Evolutionary conservation across 2,329 filamentous ascomycete species (phyloP), one percentile per base, ranked within the genome.

Genomic region (Zymoseptoria tritici): DNA sequence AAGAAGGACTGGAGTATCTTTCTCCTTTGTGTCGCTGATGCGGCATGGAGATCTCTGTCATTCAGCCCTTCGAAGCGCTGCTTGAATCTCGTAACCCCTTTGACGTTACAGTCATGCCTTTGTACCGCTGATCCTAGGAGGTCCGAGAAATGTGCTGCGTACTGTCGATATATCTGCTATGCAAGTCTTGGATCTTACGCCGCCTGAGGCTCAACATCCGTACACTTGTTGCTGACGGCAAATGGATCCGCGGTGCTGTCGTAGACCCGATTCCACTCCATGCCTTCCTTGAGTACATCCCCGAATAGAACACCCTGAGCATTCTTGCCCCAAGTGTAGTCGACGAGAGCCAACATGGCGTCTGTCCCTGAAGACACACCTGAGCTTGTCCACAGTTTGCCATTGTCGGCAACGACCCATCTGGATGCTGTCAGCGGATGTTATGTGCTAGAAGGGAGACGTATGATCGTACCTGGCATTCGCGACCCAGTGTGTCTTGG

Each of bases 291-390:
- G 13, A 46, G 13, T n/a, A 46, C 16, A 46, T 46, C 36, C 4
- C 36, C 36, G 36, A 46, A 46, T n/a, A n/a, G 36, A n/a, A 46
- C 36, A 11, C 36, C 36, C 36, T 46, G 13, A 13, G 13, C 36
- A 20, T 57, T 54, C 21, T 53, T 52, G 1, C 59, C 59, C 26
- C 49, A 58, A 22, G 57, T 55, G 24, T 55, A 31, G 16, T 57
- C 59, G 19, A 87, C 75, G 71, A 82, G 86, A 0, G 81, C 84
- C 68, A 84, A 77, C 52, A 79, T 81, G 60, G 81, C 74, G 75
- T 88, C 85, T 54, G 85, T 85, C 0, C 85, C 85, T 1, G 85
- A 84, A 56, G 79, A 79, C 4, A 87, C 79, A 0, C 86, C 86
- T 0, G 84, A 85, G 2, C 81, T 82, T 2, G 82, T 84, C 85